Base-by-base conservation (phyloP, 306 rosid genomes). In the Rubus parviflorus region DNA sequence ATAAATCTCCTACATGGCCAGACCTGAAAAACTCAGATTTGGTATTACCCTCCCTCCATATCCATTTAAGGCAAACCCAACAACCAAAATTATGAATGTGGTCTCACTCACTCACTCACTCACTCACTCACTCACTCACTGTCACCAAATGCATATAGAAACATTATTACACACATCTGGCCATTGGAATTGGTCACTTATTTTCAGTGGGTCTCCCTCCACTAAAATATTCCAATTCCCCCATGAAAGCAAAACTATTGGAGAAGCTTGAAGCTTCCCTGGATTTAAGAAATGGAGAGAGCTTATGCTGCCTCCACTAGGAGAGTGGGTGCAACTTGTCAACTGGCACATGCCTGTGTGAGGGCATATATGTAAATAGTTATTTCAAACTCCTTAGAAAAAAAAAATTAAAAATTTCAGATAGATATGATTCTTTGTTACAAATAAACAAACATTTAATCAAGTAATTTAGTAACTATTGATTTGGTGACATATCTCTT, bases 141-240 rank as follows among this genome's bases (percentile, higher is more conserved):
- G 65, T 71, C 77, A 73, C 69, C 70, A 49, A 79, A 73, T 47
- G 47, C 47, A 7, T 4, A 30, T 25, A 37, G 46, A 63, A 63
- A 37, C 46, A 37, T 38, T 64, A 38, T 38, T 17, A 64, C 38
- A 37, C 46, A 64, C 69, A 64, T 64, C 46, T 64, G 69, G 23
- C 47, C 46, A 6, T 64, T 19, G 46, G 23, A 8, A 35, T 7
- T 6, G 69, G 46, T 64, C 67, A 61, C 42, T 61, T 61, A 6
- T 37, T 13, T 61, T 12, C 8, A 0, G 14, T 64, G 46, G 8
- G 47, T 64, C 47, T 15, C 69, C 43, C 43, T 53, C 73, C 77
- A 40, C 63, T 52, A 16, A 71, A 41, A 16, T 77, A 68, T 49
- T 51, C 15, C 41, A 23, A 23, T 72, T 38, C 46, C 20, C 70